Percentiles rank a stretch among this genome's conserved stretches.
Conservation (phyloP, 164 flowering plant species). For the Sextonia rubra region DNA sequence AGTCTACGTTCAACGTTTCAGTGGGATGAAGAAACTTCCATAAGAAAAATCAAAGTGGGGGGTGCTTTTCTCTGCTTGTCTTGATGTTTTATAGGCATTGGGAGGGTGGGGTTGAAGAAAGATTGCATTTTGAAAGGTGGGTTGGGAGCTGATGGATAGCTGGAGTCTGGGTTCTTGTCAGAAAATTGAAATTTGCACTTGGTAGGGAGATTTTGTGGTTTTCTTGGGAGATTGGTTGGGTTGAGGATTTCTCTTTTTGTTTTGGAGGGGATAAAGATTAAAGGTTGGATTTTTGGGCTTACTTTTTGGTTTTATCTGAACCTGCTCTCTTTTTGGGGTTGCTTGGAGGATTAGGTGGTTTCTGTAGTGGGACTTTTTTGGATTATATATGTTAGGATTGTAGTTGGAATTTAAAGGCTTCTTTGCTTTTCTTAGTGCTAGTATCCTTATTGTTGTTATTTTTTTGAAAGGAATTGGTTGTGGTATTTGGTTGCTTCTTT, state of each 20-base stretch:
- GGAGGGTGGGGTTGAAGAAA: background rate
- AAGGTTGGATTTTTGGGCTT: background rate
- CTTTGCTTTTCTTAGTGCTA: too few relatives aligned
- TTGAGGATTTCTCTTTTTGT: background rate
- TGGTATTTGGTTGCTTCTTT: slow-evolving; percentile 3
- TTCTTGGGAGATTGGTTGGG: background rate
- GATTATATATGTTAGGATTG: too few relatives aligned
- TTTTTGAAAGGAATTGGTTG: background rate
- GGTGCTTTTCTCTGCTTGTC: background rate
- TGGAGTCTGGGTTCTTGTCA: background rate
- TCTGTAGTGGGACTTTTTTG: too few relatives aligned
- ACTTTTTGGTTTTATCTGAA: background rate
- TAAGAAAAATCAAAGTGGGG: background rate
- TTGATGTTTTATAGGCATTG: slow-evolving; percentile 4
- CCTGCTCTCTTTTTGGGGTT: too few relatives aligned
- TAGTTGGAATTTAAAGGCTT: too few relatives aligned
- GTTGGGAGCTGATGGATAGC: background rate
- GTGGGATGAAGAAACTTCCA: background rate
- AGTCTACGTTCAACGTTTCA: slow-evolving; percentile 3
- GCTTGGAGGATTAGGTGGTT: too few relatives aligned
- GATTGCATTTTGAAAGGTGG: slow-evolving; percentile 7
- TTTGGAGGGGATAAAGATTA: background rate
- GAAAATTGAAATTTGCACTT: background rate
- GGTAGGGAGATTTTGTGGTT: background rate
- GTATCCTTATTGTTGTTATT: background rate